Conservation (phyloP, 805 yeast genomes). For the Yamadazyma laniorum region DNA sequence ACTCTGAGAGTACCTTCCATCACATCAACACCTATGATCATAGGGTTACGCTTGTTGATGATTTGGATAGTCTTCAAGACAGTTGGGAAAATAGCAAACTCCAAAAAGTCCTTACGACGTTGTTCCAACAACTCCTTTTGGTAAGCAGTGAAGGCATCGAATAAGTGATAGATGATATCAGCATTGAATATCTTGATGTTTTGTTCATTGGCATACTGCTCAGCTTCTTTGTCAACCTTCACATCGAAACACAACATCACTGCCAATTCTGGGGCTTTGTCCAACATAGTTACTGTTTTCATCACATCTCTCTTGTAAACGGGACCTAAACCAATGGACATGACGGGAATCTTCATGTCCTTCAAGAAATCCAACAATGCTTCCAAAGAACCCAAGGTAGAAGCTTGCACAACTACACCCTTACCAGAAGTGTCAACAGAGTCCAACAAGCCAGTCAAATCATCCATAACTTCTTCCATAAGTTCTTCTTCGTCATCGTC, state of each 20-base stretch:
- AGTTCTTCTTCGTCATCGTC: constrained; percentile 97
- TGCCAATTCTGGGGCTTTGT: constrained; percentile 91
- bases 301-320: constrained; percentile 97
- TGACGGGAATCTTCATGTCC: constrained; percentile 98
- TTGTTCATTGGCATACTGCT: constrained; percentile 94
- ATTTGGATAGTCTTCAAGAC: constrained; percentile 92
- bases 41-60: constrained; percentile 97
- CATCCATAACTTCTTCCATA: constrained; percentile 99
- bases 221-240: constrained; percentile 95
- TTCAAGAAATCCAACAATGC: constrained; percentile 95
- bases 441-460: constrained; percentile 88
- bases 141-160: constrained; percentile 90
- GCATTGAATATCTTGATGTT: constrained; percentile 92
- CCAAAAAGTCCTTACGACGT: constrained; percentile 85
- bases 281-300: constrained; percentile 96
- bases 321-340: constrained; percentile 98
- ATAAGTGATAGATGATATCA: constrained; percentile 93
- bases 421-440: constrained; percentile 92
- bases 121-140: constrained; percentile 84
- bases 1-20: constrained; percentile 82
- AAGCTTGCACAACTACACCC: constrained; percentile 98
- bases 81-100: constrained; percentile 91
- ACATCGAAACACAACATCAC: constrained; percentile 99
- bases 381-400: constrained; percentile 96
- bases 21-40: constrained; percentile 99